Evolutionary conservation across 805 yeast species (phyloP), one percentile per base, ranked within the genome.

Genomic region (Cyberlindnera maclurae): DNA sequence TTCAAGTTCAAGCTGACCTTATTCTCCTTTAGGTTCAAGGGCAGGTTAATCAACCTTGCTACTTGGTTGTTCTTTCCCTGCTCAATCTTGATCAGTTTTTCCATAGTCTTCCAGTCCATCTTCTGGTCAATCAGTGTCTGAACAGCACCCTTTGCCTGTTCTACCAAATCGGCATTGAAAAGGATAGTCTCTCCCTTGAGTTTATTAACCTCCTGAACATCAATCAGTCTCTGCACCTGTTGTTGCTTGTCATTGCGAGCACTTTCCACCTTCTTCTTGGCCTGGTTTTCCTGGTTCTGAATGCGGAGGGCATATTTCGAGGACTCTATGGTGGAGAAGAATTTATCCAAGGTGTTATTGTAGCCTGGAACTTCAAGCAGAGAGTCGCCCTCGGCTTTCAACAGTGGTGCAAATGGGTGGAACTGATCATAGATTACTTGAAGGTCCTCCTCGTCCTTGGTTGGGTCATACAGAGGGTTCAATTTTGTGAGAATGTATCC

Each of bases 91-190:
- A 90, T 79, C 41, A 82, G 61, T 45, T 79, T 77, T 55, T 83
- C 96, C 45, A 89, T 89, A 43, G 86, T 82, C 31, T 75, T 73
- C 98, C 98, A 90, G 57, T 90, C 97, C 86, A 87, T 85, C 46
- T 85, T 89, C 54, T 85, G 93, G 40, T 81, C 79, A 4, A 88
- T 45, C 39, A 87, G 62, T 1, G 67, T 63, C 42, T 79, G 82
- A 4, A 90, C 83, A 3, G 83, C 79, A 7, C 55, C 59, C 42
- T 75, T 80, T 34, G 93, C 87, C 13, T 75, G 74, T 36, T 82
- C 93, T 5, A 89, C 87, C 18, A 75, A 49, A 20, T 77, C 77
- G 4, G 90, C 82, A 55, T 82, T 70, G 28, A 70, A 63, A 44
- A 84, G 81, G 22, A 90, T 78, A 4, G 82, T 64, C 45, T 77